Conservation (phyloP, 2,329 filamentous ascomycete genomes). For the Penicillium sp. region DNA sequence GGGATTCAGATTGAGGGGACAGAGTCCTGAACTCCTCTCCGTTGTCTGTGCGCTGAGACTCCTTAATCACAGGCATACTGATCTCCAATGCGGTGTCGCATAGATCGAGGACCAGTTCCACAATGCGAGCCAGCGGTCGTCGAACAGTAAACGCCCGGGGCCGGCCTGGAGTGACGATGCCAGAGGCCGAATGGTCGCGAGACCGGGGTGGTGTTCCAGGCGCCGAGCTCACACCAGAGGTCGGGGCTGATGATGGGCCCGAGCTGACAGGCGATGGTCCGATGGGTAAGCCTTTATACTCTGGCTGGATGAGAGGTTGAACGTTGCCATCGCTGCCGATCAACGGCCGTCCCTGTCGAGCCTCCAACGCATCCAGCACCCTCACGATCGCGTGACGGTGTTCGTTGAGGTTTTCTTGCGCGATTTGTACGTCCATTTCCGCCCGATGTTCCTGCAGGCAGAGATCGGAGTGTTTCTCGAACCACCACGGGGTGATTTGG, state of each 20-base stretch:
- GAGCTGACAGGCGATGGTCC: constrained; percentile 69
- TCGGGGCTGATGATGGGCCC: constrained; percentile 70
- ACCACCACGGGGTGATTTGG: constrained; percentile 98
- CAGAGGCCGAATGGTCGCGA: constrained; percentile 65
- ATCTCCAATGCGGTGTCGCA: constrained; percentile 96
- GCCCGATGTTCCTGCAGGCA: constrained; percentile 94
- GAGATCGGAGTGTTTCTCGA: constrained; percentile 96
- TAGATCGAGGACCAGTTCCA: constrained; percentile 90
- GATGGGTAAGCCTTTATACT: constrained; percentile 87
- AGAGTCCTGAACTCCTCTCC: constrained; percentile 82
- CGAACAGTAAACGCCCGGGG: constrained; percentile 89
- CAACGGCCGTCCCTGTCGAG: constrained; percentile 50
- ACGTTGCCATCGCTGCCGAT: constrained; percentile 39
- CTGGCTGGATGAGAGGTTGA: constrained; percentile 62
- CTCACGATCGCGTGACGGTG: constrained; percentile 94
- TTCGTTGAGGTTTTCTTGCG: constrained; percentile 87
- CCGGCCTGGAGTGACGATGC: constrained; percentile 68
- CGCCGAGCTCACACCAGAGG: constrained; percentile 70
- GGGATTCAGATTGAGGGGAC: constrained; percentile 92
- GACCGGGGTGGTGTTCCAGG: constrained; percentile 67
- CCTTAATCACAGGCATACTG: constrained; percentile 90
- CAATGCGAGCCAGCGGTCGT: constrained; percentile 85
- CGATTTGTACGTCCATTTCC: constrained; percentile 96
- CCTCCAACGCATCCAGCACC: constrained; percentile 88
- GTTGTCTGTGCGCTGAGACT: constrained; percentile 62